phyloP scores from a whole-genome alignment of 2,329 filamentous ascomycete species.

The Cercospora citrullina region DNA sequence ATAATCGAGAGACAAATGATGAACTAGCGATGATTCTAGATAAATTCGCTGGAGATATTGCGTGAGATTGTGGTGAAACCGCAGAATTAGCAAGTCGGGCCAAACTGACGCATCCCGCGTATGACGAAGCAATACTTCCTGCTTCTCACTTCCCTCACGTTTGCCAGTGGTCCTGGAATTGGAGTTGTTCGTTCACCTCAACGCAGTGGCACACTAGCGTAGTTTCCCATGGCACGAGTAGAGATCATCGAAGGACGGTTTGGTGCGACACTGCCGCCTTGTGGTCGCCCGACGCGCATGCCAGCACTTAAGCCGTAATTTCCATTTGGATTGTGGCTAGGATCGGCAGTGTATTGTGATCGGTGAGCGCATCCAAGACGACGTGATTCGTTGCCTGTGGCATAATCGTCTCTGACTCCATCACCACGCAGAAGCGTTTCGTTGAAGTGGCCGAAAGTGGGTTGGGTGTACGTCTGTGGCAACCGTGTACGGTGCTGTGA shows the following conservation, averaged over 20 bases:
- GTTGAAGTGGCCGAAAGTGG: conserved; percentile 17
- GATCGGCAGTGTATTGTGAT: conserved; percentile 4
- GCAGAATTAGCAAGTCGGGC: not conserved
- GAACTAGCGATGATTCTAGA: not conserved
- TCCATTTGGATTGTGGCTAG: not conserved
- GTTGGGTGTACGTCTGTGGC: conserved; percentile 8
- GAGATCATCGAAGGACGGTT: conserved; percentile 7
- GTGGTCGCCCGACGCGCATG: conserved; percentile 14
- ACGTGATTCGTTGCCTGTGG: not conserved
- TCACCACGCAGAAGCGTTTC: conserved; percentile 7
- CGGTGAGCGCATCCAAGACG: conserved; percentile 5
- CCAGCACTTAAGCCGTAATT: conserved; percentile 10
- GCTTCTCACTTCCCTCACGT: not conserved
- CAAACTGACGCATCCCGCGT: not conserved
- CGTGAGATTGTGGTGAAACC: not conserved
- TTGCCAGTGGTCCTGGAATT: not conserved
- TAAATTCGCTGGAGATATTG: not conserved
- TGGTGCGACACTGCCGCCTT: not conserved
- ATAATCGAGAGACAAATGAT: no score
- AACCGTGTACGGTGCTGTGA: conserved; percentile 13
- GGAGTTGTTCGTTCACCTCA: not conserved
- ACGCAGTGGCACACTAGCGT: conserved; percentile 9
- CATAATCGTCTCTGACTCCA: not conserved
- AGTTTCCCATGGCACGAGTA: conserved; percentile 5
- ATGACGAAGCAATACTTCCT: not conserved